A percentile compares a stretch with the other conserved stretches of the same genome.
These are phyloP conservation scores for Termitomyces sp. DNA, from an alignment of 768 basidiomycete species.

Conservation along the genomic window DNA sequence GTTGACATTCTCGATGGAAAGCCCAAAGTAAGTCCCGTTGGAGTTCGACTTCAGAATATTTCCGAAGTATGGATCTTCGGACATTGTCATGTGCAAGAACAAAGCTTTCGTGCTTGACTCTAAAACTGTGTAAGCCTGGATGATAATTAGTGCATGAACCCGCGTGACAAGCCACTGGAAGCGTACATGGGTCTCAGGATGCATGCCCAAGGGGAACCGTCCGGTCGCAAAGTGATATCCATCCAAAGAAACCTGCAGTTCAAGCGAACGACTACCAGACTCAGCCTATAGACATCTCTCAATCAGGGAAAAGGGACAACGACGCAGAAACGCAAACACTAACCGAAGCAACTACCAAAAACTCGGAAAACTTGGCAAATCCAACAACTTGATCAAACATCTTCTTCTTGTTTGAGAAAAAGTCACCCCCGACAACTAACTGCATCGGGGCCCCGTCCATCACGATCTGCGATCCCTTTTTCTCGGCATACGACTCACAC, in stretches of 20 bases:
- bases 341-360: constrained; percentile 84
- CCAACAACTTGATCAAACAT: constrained; percentile 88
- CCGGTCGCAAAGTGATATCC: constrained; percentile 82
- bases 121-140: constrained; percentile 84
- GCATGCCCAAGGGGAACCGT: constrained; percentile 86
- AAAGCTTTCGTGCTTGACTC: constrained; percentile 92
- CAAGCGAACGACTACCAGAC: constrained; percentile 51
- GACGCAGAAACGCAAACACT: constrained; percentile 17
- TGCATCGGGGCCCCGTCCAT: constrained; percentile 67
- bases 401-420: constrained; percentile 63
- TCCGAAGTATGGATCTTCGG: constrained; percentile 81
- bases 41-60: constrained; percentile 94
- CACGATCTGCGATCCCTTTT: constrained; percentile 69
- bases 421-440: constrained; percentile 71
- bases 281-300: constrained; percentile 33
- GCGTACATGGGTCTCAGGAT: constrained; percentile 83
- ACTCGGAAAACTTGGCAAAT: constrained; percentile 96
- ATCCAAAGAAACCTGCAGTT: constrained; percentile 90
- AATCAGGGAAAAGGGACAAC: background rate
- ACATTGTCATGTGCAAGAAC: constrained; percentile 95
- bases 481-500: constrained; percentile 83
- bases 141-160: background rate
- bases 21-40: constrained; percentile 94
- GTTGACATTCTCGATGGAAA: constrained; percentile 85
- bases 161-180: background rate